Base-by-base conservation (phyloP, 371 early-diverging fungal genomes). In the Syncephalastrum sp. region DNA sequence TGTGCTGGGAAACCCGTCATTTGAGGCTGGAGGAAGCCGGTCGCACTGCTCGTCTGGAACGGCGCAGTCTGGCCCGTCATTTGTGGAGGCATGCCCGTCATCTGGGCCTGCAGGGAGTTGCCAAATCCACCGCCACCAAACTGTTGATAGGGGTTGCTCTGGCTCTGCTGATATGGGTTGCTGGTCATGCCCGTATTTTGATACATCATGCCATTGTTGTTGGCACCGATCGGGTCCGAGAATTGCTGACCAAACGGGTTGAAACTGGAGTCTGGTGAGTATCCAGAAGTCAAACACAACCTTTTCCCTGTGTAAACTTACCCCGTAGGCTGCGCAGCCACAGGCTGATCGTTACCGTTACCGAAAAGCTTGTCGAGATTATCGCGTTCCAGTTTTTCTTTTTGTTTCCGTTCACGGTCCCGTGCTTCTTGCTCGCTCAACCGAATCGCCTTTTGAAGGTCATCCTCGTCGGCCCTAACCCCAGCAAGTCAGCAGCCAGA, bases 291-390 rank as follows among this genome's bases (percentile, higher is more conserved):
- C 42, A 27, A 14, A 17, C 7, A 33, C 0, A 33, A 33, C 38
- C 38, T 12, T 12, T 12, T 10, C 12, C 12, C 10, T 12, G 38
- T 33, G 8, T 21, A 12, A 0, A 33, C 38, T 33, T 33, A 33
- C 38, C 38, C 38, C 38, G 38, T 33, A 33, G 38, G 38, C 38
- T 33, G 38, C 38, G 38, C 17, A n/a, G 29, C 29, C 12, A 41
- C 24, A 33, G 38, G 38, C 12, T 33, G 38, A 41, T 54, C 57
- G 48, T 60, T 58, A 16, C 25, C 33, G 54, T 43, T 56, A 19
- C 66, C 60, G 52, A 73, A 69, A 13, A 80, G 56, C 53, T 74
- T 84, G 10, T 74, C 71, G 45, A 77, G 73, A 46, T 85, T 81
- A 53, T 68, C 59, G 24, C 58, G 57, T 52, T 77, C 66, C 12